Evolutionary conservation across 441 rosid species (phyloP).

Genomic region (Pelargonium citronellum): DNA sequence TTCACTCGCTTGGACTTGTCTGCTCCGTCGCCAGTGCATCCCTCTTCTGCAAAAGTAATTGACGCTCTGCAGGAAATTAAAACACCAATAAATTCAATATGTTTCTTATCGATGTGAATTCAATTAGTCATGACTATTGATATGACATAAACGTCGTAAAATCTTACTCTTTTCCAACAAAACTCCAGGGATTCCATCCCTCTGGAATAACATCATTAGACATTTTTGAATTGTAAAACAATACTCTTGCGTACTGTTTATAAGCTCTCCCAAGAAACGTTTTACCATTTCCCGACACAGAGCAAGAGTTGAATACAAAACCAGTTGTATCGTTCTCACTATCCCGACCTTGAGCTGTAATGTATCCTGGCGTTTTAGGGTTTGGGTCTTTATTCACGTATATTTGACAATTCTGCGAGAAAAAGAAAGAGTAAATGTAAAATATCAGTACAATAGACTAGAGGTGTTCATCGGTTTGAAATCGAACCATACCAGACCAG

Average conservation of each 20-base stretch:
- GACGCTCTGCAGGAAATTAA: neutral
- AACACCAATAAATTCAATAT: neutral
- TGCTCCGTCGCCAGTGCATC: neutral
- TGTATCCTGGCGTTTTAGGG: conserved; percentile 18
- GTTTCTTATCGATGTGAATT: neutral
- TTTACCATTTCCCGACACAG: conserved; percentile 21
- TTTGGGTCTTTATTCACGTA: conserved; percentile 8
- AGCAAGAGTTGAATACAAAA: conserved; percentile 35
- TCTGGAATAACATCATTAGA: conserved; percentile 22
- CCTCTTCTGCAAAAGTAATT: neutral
- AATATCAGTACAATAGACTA: too few species aligned
- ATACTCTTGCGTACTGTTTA: conserved; percentile 36
- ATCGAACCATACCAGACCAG: neutral
- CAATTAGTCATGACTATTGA: neutral
- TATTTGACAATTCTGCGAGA: conserved; percentile 20
- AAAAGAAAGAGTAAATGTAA: neutral
- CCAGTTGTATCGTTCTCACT: conserved; percentile 22
- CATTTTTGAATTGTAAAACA: conserved; percentile 32
- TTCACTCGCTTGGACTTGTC: neutral
- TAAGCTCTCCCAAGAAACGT: conserved; percentile 47
- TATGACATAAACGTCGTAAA: neutral
- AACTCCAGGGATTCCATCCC: conserved; percentile 49
- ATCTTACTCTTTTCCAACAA: conserved; percentile 39
- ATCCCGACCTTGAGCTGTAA: conserved; percentile 43
- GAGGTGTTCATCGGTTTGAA: too few species aligned